Base-by-base conservation (phyloP, 163 green algal genomes). In the Volvox carteri region DNA sequence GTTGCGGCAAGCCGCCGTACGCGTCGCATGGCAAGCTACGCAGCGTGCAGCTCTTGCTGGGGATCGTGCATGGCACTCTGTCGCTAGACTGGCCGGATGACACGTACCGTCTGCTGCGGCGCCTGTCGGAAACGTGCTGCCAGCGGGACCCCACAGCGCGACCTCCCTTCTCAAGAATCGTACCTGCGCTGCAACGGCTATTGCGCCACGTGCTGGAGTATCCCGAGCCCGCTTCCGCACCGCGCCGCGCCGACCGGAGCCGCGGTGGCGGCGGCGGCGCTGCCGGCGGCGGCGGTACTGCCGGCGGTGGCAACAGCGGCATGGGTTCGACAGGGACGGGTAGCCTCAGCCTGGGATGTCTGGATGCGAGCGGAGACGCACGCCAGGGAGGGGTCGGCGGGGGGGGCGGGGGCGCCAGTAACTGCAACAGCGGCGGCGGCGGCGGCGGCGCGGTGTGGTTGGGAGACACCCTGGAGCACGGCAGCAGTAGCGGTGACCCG, bases 1-100 rank as follows among this genome's bases (percentile, higher is more conserved):
- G 78, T 39, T 74, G 54, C 78, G 78, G 78, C 54, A 85, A 85
- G 54, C 4, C 78, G 78, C 78, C 78, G 23, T 85, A 85, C 78
- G 25, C 18, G 12, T 48, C 50, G 21, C 48, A 84, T 48, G 12
- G 42, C 48, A 68, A 46, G 42, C 75, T 84, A 9, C 50, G 75
- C 28, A 21, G 46, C 35, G 19, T 56, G 11, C 78, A 85, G 78
- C 23, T 85, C 35, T 54, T 85, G 33, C 39, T 85, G 54, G 78
- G 78, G 37, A 85, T 85, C 56, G 78, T 85, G 54, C 44, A 85
- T 35, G 78, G 78, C 11, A 72, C 78, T 0, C 56, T 85, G 18
- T 0, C 3, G 0, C 56, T 75, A 0, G 78, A 85, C 11, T 85
- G 78, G 78, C 78, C 78, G 23, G 54, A 75, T 2, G 78, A 85